Evolutionary conservation across 2,329 filamentous ascomycete genomes (phyloP), one percentile per base, ranked within the genome.

Genomic region (Cercospora janseana): DNA sequence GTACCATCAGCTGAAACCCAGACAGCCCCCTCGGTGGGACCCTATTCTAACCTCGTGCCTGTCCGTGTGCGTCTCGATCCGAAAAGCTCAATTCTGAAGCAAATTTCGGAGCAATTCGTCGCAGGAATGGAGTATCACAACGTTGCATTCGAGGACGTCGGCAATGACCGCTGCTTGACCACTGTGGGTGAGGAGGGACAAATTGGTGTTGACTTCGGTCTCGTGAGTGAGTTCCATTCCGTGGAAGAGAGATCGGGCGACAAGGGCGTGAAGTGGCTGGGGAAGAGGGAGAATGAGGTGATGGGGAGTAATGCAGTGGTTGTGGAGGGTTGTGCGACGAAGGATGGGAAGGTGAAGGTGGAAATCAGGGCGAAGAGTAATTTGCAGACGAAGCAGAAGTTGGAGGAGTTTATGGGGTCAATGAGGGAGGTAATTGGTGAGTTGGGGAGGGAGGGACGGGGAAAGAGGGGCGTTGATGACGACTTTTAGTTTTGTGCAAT

Each of bases 81-180:
- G 9, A 34, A 20, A 21, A 46, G 21, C 32, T 27, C 41, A 1
- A 46, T 51, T 15, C n/a, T 35, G 32, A 29, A 40, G 20, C 41
- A 51, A 24, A 10, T 41, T n/a, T 27, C 43, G n/a, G 27, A 42
- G n/a, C 48, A 51, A 29, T 38, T 46, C 8, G 34, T 51, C 21
- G 41, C 43, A 23, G 48, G 48, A 7, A 43, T 45, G 40, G 28
- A 35, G 3, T 18, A 32, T 6, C 15, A 49, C 15, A 24, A 44
- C 4, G 23, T 13, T 1, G 38, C 10, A 10, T 50, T 44, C 16
- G 47, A 50, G 26, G 26, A 35, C 6, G 40, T 37, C 4, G 47
- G 26, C 18, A 44, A 44, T 5, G 41, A 44, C 28, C 28, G 10
- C n/a, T 44, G 23, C 8, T 38, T 38, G 40, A 35, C 26, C 10